Conservation (phyloP, 1,284 basidiomycete genomes). For the Gomphus bonarii region DNA sequence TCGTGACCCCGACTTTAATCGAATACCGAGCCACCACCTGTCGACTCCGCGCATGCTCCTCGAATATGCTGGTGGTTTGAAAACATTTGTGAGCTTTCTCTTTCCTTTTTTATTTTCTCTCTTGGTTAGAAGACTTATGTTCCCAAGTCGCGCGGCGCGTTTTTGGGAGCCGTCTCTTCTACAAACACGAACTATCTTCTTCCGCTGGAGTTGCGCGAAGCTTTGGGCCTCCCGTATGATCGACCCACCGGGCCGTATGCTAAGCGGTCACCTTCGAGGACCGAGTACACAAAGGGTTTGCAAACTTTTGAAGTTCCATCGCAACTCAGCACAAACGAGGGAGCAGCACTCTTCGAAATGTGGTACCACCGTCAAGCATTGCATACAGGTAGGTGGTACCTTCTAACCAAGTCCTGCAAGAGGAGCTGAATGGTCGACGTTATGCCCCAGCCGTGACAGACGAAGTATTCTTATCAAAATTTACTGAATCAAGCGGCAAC, state of each 20-base stretch:
- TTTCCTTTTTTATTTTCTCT: slow-evolving; percentile 1
- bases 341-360: slow-evolving; percentile 55
- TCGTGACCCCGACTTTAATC: slow-evolving; percentile 66
- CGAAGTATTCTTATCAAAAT: slow-evolving; percentile 62
- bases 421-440: slow-evolving; percentile 6
- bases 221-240: slow-evolving; percentile 33
- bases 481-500: slow-evolving; percentile 63
- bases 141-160: slow-evolving; percentile 39
- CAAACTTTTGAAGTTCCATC: slow-evolving; percentile 45
- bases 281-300: slow-evolving; percentile 46
- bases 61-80: slow-evolving; percentile 64
- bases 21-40: slow-evolving; percentile 72
- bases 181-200: slow-evolving; percentile 43
- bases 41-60: slow-evolving; percentile 71
- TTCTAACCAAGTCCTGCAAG: not conserved
- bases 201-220: slow-evolving; percentile 49
- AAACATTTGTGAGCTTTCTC: slow-evolving; percentile 46
- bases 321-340: slow-evolving; percentile 48
- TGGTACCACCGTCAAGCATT: slow-evolving; percentile 53
- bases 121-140: not conserved
- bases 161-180: slow-evolving; percentile 55
- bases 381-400: slow-evolving; percentile 35
- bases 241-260: slow-evolving; percentile 37
- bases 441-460: slow-evolving; percentile 42
- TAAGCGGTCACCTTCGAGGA: slow-evolving; percentile 33